A percentile compares a stretch with the other conserved stretches of the same genome.
Evolutionary conservation across 257 asterid genomes (phyloP).

Genomic region (Przewalskia tangutica): DNA sequence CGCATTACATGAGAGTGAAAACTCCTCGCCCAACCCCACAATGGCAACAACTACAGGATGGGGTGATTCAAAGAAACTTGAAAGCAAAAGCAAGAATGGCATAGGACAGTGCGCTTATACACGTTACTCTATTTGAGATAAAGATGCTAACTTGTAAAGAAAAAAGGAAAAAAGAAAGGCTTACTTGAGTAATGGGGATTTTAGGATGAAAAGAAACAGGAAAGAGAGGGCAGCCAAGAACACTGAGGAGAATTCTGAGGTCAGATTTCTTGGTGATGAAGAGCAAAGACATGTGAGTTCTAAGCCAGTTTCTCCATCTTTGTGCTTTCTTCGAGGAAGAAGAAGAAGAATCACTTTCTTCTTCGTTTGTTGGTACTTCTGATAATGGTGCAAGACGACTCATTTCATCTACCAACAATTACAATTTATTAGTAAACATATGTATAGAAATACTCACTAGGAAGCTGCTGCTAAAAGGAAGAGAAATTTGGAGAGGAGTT

Average conservation of each 20-base stretch:
- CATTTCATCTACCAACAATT: constrained; percentile 5
- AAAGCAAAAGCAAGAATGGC: background rate
- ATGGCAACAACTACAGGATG: background rate
- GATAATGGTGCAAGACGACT: constrained; percentile 65
- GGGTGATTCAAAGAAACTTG: background rate
- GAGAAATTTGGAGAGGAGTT: background rate
- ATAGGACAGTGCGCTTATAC: background rate
- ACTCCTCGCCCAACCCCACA: no score
- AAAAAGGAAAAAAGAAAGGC: background rate
- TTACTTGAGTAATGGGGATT: constrained; percentile 39
- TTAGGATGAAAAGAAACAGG: constrained; percentile 39
- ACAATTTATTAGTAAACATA: no score
- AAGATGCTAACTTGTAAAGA: background rate
- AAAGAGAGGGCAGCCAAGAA: constrained; percentile 77
- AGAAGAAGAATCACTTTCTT: constrained; percentile 33
- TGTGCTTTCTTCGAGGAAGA: constrained; percentile 24
- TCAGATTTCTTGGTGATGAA: constrained; percentile 60
- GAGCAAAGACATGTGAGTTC: constrained; percentile 40
- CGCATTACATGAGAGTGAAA: background rate
- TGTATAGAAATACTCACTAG: background rate
- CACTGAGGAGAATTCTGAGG: constrained; percentile 55
- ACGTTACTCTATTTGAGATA: background rate
- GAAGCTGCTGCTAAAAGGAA: background rate
- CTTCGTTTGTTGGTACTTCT: constrained; percentile 57
- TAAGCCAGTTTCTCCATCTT: constrained; percentile 58